Percentiles rank a stretch among this genome's conserved stretches.
Conservation (phyloP, 2,329 filamentous ascomycete genomes). For the Berkeleyomyces rouxiae region DNA sequence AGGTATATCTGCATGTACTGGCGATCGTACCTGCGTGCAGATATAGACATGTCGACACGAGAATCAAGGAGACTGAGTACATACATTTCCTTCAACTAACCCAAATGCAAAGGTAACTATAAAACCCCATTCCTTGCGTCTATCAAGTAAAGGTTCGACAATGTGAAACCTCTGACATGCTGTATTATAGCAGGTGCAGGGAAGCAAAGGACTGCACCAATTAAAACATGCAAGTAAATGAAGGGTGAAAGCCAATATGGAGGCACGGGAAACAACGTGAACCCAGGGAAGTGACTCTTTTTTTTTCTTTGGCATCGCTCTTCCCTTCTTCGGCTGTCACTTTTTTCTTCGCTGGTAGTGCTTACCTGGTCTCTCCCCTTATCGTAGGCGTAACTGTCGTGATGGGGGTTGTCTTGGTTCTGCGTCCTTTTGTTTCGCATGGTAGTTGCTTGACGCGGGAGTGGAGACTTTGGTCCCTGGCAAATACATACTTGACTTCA, state of each 20-base stretch:
- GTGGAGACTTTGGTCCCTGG: no score
- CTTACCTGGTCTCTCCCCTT: neutral
- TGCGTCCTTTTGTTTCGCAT: neutral
- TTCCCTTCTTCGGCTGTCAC: neutral
- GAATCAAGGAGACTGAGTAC: neutral
- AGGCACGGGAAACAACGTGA: neutral
- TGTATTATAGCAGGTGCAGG: neutral
- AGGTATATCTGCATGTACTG: no score
- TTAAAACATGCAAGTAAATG: neutral
- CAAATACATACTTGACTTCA: no score
- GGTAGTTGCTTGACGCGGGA: no score
- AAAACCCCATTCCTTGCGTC: neutral
- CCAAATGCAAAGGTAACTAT: neutral
- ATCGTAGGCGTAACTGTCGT: neutral
- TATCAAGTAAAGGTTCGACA: neutral
- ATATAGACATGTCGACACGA: no score
- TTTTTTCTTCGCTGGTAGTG: neutral
- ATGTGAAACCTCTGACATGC: conserved; percentile 1
- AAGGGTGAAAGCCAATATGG: neutral
- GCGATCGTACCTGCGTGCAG: no score
- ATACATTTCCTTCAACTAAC: neutral
- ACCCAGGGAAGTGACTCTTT: neutral
- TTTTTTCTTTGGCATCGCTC: neutral
- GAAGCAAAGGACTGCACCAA: neutral
- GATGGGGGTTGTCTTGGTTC: neutral